Percentiles rank a stretch among this genome's conserved stretches.
These are phyloP conservation scores for Exophiala alcalophila DNA, from an alignment of 2,329 filamentous ascomycete genomes.

Conservation along the genomic window DNA sequence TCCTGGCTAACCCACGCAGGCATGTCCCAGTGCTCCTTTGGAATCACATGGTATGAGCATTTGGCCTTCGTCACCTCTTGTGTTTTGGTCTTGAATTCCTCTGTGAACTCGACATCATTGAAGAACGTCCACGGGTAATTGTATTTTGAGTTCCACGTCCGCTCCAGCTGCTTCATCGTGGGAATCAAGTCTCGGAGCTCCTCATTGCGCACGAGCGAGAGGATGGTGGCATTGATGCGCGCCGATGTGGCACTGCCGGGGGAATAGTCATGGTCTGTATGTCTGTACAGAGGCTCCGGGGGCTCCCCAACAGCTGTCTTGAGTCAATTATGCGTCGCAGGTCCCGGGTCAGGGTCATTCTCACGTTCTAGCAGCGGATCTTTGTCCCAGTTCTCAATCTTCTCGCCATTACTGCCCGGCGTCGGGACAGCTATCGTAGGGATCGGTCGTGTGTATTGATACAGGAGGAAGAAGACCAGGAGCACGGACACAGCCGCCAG, in stretches of 20 bases:
- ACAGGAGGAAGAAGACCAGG: constrained; percentile 75
- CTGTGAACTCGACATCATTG: constrained; percentile 89
- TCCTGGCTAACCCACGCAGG: constrained; percentile 90
- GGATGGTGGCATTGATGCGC: constrained; percentile 88
- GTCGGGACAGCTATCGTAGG: constrained; percentile 38
- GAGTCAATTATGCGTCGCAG: too few relatives aligned
- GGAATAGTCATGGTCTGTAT: constrained; percentile 72
- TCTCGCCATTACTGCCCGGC: constrained; percentile 40
- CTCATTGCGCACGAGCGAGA: constrained; percentile 88
- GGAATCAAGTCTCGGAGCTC: constrained; percentile 80
- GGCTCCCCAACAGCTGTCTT: constrained; percentile 75
- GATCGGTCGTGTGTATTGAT: constrained; percentile 64
- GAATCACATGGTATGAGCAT: constrained; percentile 63
- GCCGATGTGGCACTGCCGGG: constrained; percentile 71
- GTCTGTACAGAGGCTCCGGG: constrained; percentile 69
- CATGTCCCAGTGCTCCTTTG: constrained; percentile 90
- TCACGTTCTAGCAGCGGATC: constrained; percentile 87
- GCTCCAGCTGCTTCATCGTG: constrained; percentile 87
- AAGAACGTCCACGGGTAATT: constrained; percentile 99
- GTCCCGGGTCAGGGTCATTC: constrained; percentile 35
- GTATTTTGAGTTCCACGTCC: constrained; percentile 97
- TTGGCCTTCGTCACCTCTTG: constrained; percentile 81
- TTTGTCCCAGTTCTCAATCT: constrained; percentile 58
- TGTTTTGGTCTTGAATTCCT: constrained; percentile 86
- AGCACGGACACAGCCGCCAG: constrained; percentile 68